Conservation (phyloP, 176 grass and related monocot genomes). For the Eleusine coracana region DNA sequence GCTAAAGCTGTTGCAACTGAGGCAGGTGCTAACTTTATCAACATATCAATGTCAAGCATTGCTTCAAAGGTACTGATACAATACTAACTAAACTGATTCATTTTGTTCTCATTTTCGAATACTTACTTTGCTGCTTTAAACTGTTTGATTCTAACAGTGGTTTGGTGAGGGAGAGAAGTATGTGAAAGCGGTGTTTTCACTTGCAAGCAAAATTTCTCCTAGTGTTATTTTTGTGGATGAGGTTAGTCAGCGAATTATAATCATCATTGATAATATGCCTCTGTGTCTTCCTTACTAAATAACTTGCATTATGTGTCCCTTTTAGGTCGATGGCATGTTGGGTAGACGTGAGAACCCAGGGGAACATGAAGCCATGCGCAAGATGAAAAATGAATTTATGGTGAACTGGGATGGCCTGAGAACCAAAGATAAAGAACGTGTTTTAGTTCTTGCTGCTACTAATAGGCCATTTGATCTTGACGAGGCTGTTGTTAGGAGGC, state of each 20-base stretch:
- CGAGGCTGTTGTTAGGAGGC: conserved; percentile 95
- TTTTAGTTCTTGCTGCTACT: conserved; percentile 95
- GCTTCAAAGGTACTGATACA: conserved; percentile 71
- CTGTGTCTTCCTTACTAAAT: neutral
- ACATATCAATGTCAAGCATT: conserved; percentile 99
- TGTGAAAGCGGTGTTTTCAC: conserved; percentile 93
- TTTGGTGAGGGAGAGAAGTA: conserved; percentile 99
- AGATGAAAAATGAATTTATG: conserved; percentile 99
- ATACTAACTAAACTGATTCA: conserved; percentile 26
- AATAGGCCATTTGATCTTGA: conserved; percentile 99
- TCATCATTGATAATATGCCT: conserved; percentile 15
- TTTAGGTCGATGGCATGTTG: conserved; percentile 92
- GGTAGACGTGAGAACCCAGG: conserved; percentile 96
- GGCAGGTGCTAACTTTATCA: conserved; percentile 98
- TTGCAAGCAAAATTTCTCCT: conserved; percentile 99
- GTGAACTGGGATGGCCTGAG: conserved; percentile 98
- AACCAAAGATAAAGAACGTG: conserved; percentile 93
- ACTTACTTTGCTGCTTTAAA: conserved; percentile 39
- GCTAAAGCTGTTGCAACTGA: conserved; percentile 99
- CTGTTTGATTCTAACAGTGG: conserved; percentile 68
- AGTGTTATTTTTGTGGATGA: conserved; percentile 98
- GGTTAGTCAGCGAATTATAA: conserved; percentile 54
- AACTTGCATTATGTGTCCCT: conserved; percentile 6
- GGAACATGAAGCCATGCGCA: conserved; percentile 99
- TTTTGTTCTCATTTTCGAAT: conserved; percentile 32